These are phyloP conservation scores for Zanthoxylum bungeanum DNA, from an alignment of 345 rosid genomes.

Conservation along the genomic window DNA sequence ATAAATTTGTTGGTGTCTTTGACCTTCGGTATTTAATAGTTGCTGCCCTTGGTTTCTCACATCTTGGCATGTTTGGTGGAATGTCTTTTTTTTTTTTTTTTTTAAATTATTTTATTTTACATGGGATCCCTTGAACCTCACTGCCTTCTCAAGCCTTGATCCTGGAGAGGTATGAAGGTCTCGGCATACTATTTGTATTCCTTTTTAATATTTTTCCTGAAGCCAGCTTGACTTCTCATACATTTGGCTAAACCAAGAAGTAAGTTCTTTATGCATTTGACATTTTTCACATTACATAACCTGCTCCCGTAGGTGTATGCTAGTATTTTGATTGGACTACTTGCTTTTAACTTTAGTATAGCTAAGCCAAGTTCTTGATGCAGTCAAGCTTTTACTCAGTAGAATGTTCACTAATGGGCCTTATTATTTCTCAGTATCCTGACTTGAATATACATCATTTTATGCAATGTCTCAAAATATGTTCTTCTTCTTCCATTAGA, in stretches of 20 bases:
- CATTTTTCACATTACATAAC: not conserved
- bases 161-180: slow-evolving; percentile 70
- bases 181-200: not conserved
- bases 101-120: no score
- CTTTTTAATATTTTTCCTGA: slow-evolving; percentile 1
- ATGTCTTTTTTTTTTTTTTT: no score
- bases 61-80: no score
- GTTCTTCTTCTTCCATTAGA: slow-evolving; percentile 38
- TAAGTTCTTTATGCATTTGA: not conserved
- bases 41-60: no score
- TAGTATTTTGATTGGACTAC: not conserved
- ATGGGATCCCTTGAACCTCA: slow-evolving; percentile 76
- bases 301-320: not conserved
- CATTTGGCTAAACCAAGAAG: not conserved
- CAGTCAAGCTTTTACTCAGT: not conserved
- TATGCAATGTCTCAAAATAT: not conserved
- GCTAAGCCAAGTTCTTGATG: slow-evolving; percentile 1
- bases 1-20: no score
- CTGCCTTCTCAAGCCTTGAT: slow-evolving; percentile 98
- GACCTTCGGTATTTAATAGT: no score
- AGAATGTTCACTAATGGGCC: not conserved
- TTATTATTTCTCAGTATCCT: not conserved
- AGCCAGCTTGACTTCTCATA: slow-evolving; percentile 6
- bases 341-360: no score
- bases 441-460: not conserved